Conservation (phyloP, 1,284 basidiomycete species). For the Boletus semigastroideus region DNA sequence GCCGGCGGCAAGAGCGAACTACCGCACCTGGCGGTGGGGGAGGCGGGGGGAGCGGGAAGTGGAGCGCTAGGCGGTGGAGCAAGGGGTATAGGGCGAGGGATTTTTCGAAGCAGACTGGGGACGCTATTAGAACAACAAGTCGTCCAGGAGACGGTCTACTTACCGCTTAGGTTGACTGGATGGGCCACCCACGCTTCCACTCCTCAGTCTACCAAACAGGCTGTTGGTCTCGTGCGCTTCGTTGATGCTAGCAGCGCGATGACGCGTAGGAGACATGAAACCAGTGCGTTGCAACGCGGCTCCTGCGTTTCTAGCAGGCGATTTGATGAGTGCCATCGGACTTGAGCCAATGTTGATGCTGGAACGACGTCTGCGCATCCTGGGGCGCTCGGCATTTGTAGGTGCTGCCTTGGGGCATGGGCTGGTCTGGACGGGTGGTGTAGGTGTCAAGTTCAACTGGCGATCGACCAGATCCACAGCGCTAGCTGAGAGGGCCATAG, state of each 20-base stretch:
- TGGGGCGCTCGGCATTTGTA: constrained; percentile 21
- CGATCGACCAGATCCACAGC: constrained; percentile 38
- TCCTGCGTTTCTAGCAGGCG: constrained; percentile 46
- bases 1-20: constrained; percentile 20
- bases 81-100: constrained; percentile 29
- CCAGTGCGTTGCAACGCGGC: constrained; percentile 47
- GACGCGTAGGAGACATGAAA: constrained; percentile 36
- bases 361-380: constrained; percentile 52
- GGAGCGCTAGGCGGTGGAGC: constrained; percentile 36
- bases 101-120: constrained; percentile 33
- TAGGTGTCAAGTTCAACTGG: constrained; percentile 36
- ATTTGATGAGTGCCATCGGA: constrained; percentile 51
- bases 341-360: constrained; percentile 48
- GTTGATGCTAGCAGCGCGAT: constrained; percentile 42
- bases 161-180: constrained; percentile 34
- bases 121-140: constrained; percentile 5
- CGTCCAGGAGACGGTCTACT: constrained; percentile 13
- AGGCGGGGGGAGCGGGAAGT: constrained; percentile 33
- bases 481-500: constrained; percentile 30
- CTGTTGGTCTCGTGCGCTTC: constrained; percentile 36
- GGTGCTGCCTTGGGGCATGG: constrained; percentile 11
- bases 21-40: constrained; percentile 17
- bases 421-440: constrained; percentile 21
- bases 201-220: constrained; percentile 46
- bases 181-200: constrained; percentile 43